A percentile compares a stretch with the other conserved stretches of the same genome.
Conservation (phyloP, 2,329 filamentous ascomycete species). For the Aspergillus ibericus region DNA sequence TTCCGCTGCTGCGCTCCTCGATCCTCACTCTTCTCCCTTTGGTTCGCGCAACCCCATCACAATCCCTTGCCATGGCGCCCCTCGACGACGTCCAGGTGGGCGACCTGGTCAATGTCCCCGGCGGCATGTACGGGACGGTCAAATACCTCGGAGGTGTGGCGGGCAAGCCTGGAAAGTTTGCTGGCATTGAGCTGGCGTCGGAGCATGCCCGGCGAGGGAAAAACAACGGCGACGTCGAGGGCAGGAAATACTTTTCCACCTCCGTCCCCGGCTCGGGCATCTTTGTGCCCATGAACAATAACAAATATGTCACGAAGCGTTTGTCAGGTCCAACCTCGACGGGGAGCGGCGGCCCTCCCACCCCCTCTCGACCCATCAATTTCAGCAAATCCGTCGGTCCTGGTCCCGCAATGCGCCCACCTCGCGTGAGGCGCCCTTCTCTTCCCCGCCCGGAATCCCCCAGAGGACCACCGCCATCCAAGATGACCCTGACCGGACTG, state of each 20-base stretch:
- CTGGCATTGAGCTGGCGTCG: constrained; percentile 81
- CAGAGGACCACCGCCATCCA: constrained; percentile 58
- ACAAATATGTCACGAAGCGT: constrained; percentile 61
- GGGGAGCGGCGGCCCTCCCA: constrained; percentile 62
- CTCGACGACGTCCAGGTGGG: constrained; percentile 66
- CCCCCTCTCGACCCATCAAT: constrained; percentile 68
- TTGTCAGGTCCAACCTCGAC: constrained; percentile 40
- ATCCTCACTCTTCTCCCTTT: constrained; percentile 9
- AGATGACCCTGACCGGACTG: constrained; percentile 55
- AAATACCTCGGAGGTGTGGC: constrained; percentile 84
- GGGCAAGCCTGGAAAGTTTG: constrained; percentile 88
- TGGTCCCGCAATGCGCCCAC: constrained; percentile 66
- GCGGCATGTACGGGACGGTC: constrained; percentile 85
- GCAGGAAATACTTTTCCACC: constrained; percentile 78
- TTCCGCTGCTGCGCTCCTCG: constrained; percentile 10
- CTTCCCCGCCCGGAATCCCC: constrained; percentile 89
- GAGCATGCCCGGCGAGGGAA: constrained; percentile 84
- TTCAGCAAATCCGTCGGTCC: constrained; percentile 89
- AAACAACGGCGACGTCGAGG: constrained; percentile 94
- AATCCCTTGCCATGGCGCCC: constrained; percentile 37
- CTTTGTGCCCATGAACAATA: constrained; percentile 84
- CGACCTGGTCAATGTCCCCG: constrained; percentile 86
- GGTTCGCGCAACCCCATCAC: constrained; percentile 1
- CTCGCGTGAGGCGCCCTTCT: constrained; percentile 66
- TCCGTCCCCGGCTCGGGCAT: constrained; percentile 79